Base-by-base conservation (phyloP, 306 rosid genomes). In the Dalbergia cochinchinensis region DNA sequence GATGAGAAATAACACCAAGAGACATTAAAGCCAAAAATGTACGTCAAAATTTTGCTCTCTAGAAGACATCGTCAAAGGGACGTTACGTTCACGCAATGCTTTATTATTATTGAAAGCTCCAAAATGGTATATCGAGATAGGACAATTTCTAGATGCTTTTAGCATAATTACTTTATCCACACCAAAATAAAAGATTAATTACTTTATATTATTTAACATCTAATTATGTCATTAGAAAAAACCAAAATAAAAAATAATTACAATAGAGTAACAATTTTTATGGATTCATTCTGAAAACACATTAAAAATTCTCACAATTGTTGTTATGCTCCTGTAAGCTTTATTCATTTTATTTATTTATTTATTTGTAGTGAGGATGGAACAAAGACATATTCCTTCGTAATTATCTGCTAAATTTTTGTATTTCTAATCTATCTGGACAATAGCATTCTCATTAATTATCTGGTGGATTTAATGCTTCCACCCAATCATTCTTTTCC, bases 1-100 rank as follows among this genome's bases (percentile, higher is more conserved):
- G 61, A 60, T 60, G 44, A 22, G 18, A 44, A 44, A 26, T 12
- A 58, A 34, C 37, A 55, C 18, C 19, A 35, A 18, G 37, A 18
- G 76, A 19, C 31, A 71, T 42, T 41, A 47, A 33, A 35, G 78
- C 70, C 65, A 51, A 45, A 62, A 51, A n/a, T 45, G 57, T 11
- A 11, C 41, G 39, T 19, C 33, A 63, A 11, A 11, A 11, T 9
- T 53, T 35, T 45, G 57, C 18, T 78, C 6, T 61, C 62, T 70
- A 37, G 39, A 65, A 16, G 64, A 31, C 44, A 19, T 76, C 42
- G 69, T 55, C 82, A 64, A 77, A 71, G 70, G 6, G 41, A 71
- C 15, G 19, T 83, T 44, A 16, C 71, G 74, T 79, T 72, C 77
- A 79, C 83, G 78, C 54, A 60, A 75, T 74, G 18, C 19, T 57